phyloP scores from a whole-genome alignment of 2,329 filamentous ascomycete species.

The Talaromyces sp. region DNA sequence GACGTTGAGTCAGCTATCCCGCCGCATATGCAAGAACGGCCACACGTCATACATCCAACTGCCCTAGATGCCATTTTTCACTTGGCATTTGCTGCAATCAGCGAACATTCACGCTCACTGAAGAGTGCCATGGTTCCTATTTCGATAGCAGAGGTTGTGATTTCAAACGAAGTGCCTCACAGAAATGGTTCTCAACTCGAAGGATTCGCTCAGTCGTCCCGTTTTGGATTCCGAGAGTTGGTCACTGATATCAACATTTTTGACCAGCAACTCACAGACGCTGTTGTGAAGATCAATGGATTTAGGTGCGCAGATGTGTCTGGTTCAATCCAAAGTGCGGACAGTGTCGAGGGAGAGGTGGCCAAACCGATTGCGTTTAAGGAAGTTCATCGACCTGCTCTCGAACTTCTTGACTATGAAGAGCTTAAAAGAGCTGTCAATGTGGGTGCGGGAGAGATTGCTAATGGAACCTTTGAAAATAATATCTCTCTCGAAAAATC shows the following conservation, averaged over 20 bases:
- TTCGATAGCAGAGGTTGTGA: neutral
- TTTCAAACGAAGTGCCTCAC: neutral
- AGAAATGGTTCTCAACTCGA: neutral
- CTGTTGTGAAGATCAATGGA: neutral
- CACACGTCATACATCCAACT: conserved; percentile 3
- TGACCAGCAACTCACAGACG: neutral
- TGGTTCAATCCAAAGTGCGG: neutral
- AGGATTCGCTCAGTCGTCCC: neutral
- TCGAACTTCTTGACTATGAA: neutral
- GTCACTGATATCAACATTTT: conserved; percentile 3
- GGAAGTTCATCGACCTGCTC: neutral
- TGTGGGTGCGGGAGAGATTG: neutral
- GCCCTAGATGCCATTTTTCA: conserved; percentile 2
- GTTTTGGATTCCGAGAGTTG: conserved; percentile 1
- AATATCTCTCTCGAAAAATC: neutral
- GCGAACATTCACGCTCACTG: neutral
- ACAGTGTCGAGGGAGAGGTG: neutral
- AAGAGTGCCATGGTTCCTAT: conserved; percentile 2
- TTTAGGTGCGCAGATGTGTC: conserved; percentile 3
- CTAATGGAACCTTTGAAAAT: neutral
- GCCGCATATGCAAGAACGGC: neutral
- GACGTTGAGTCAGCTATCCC: neutral
- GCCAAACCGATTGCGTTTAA: neutral
- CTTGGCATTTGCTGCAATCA: neutral
- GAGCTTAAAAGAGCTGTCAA: neutral